Evolutionary conservation across 225 moss, liverwort and hornwort species (phyloP), one percentile per base, ranked within the genome.

Genomic region (Asterella californica): DNA sequence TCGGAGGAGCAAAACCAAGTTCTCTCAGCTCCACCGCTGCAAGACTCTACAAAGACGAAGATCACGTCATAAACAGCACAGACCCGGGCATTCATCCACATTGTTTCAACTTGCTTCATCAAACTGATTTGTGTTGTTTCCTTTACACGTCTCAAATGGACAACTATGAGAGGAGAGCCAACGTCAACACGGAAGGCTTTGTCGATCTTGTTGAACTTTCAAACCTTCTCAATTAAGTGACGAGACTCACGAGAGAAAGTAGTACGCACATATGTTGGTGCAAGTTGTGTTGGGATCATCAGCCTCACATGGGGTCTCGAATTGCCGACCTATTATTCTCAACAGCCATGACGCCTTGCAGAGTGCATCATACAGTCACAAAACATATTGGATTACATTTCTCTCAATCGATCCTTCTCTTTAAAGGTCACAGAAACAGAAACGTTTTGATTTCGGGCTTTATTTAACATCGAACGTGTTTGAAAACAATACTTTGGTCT

Each of bases 271-370:
- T 54, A 96, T 96, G 76, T 85, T 90, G 24, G 90, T 84, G 68
- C 94, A 92, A 0, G 80, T 85, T 10, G 84, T 37, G 2, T 94
- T 91, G 12, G 92, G 92, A 32, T 94, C 94, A 10, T 96, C 88
- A 0, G 38, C 76, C 63, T 94, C 86, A 0, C 74, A 88, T 14
- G 86, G 90, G 12, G 75, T 74, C 24, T 68, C 6, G 12, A 90
- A 89, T 14, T 86, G 83, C 38, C 88, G 83, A 14, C 90, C 90
- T 0, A 94, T 88, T 2, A 89, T 36, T 49, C 38, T 70, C 33
- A 94, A 79, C 0, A 96, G 78, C 96, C 96, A 96, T 15, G 90
- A 78, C 22, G 79, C 85, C 89, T 89, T 32, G 36, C 38, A 32
- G 1, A 32, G 12, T 74, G 12, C 46, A 72, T 47, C 33, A 52